Conservation (phyloP, 1,284 basidiomycete genomes). For the Phaffia rhodozyma region DNA sequence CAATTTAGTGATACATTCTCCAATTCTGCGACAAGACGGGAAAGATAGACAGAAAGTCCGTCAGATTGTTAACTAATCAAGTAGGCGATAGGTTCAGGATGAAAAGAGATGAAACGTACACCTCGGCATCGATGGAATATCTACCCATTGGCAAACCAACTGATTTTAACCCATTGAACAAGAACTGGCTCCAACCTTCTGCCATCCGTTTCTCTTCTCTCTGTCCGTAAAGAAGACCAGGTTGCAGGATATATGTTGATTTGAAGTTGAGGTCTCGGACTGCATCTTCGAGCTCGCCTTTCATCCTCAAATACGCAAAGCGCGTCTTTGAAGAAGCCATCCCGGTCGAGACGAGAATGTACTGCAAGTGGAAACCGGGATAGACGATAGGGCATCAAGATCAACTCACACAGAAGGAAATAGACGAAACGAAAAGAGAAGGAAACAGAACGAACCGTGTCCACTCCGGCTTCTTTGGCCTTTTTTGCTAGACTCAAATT, state of each 20-base stretch:
- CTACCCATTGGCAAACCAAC: slow-evolving; percentile 4
- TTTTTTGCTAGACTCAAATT: slow-evolving; percentile 29
- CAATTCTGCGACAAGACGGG: neutral
- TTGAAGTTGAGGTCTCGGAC: slow-evolving; percentile 28
- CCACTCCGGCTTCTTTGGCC: slow-evolving; percentile 30
- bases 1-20: slow-evolving; percentile 8
- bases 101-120: neutral
- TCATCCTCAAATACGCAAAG: slow-evolving; percentile 29
- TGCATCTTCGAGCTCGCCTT: slow-evolving; percentile 31
- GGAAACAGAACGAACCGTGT: slow-evolving; percentile 25
- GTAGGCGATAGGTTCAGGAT: neutral
- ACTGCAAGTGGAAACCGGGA: slow-evolving; percentile 15
- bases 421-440: neutral
- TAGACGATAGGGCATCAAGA: neutral
- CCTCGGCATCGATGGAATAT: slow-evolving; percentile 1
- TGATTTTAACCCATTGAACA: slow-evolving; percentile 8
- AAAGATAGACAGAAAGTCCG: neutral
- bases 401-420: neutral
- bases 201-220: slow-evolving; percentile 5
- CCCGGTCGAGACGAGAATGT: slow-evolving; percentile 30
- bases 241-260: slow-evolving; percentile 29
- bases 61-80: neutral
- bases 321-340: slow-evolving; percentile 22
- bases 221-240: slow-evolving; percentile 27
- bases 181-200: slow-evolving; percentile 1